phyloP scores from a whole-genome alignment of 2,329 filamentous ascomycete species.

The Cytospora piceae region DNA sequence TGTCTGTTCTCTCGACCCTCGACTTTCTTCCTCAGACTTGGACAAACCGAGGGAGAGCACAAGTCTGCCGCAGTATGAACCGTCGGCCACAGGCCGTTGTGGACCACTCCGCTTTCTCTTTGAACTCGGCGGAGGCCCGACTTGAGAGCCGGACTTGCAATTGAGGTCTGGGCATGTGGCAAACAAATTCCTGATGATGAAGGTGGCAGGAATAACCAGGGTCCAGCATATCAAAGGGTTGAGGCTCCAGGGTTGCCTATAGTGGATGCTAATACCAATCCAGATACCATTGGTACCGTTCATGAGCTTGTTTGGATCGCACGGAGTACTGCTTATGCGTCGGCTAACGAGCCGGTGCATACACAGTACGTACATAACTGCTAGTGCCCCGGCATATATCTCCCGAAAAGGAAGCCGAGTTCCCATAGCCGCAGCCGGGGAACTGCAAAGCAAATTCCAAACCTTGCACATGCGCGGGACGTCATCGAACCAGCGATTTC shows the following conservation, averaged over 20 bases:
- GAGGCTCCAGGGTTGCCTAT: neutral
- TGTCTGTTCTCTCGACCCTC: neutral
- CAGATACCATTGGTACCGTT: constrained; percentile 12
- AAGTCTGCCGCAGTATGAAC: constrained; percentile 1
- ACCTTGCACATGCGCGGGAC: constrained; percentile 16
- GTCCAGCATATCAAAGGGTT: neutral
- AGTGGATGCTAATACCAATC: neutral
- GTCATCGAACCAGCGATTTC: constrained; percentile 14
- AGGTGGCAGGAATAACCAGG: neutral
- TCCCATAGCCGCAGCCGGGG: constrained; percentile 23
- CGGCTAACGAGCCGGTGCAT: constrained; percentile 20
- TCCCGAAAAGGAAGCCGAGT: constrained; percentile 25
- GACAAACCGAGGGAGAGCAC: neutral
- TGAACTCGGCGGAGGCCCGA: constrained; percentile 20
- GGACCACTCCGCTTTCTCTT: constrained; percentile 24
- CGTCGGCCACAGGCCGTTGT: constrained; percentile 25
- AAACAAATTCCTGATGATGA: neutral
- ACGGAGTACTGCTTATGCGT: constrained; percentile 18
- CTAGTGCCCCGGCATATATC: constrained; percentile 21
- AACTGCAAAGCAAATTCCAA: constrained; percentile 26
- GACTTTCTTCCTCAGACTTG: constrained; percentile 3
- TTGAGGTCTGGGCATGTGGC: neutral
- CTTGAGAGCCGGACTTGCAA: constrained; percentile 9
- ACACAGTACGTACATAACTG: neutral
- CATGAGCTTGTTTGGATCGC: constrained; percentile 17